Evolutionary conservation across 2,329 filamentous ascomycete genomes (phyloP), one percentile per base, ranked within the genome.

Genomic region (Blastomyces parvus): DNA sequence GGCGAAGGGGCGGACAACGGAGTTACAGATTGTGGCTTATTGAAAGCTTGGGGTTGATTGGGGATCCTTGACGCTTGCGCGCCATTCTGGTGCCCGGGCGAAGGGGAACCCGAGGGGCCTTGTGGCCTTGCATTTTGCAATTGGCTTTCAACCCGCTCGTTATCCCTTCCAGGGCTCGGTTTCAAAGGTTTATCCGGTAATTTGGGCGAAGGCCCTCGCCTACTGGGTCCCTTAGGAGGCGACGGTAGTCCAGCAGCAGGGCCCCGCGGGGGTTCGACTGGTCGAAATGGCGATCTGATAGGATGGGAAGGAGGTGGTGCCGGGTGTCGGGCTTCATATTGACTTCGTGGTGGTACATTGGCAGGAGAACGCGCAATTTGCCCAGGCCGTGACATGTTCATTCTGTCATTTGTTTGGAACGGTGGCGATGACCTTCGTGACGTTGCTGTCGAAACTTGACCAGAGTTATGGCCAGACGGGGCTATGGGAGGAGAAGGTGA

Each of bases 381-480:
- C 59, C 64, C 71, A 66, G 67, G 64, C 62, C 22, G 63, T 33
- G 14, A 71, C 70, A 19, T 72, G 73, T 46, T 71, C 70, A 61
- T 63, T 70, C 36, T 70, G 76, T 33, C 48, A 77, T 71, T 22
- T 79, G 69, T 58, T 76, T 78, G 59, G 78, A 70, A 67, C 82
- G 78, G 82, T 19, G 86, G 86, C 6, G 86, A 87, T 9, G 86
- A 86, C 59, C 84, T 80, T 63, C 84, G 81, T 27, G 85, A 87
- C 38, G 82, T 85, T 25, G 80, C 74, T 25, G 75, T 80, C 9
- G 85, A 87, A 48, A 80, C 82, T 63, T 80, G 75, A 27, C 79
- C 81, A 27, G 82, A 84, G 52, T 79, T 77, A 60, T 81, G 79
- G 48, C 78, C 79, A 42, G 80, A 80, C 25, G 77, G 72, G 27